Evolutionary conservation across 441 rosid species (phyloP), one percentile per base, ranked within the genome.

Genomic region (Isatis lusitanica): DNA sequence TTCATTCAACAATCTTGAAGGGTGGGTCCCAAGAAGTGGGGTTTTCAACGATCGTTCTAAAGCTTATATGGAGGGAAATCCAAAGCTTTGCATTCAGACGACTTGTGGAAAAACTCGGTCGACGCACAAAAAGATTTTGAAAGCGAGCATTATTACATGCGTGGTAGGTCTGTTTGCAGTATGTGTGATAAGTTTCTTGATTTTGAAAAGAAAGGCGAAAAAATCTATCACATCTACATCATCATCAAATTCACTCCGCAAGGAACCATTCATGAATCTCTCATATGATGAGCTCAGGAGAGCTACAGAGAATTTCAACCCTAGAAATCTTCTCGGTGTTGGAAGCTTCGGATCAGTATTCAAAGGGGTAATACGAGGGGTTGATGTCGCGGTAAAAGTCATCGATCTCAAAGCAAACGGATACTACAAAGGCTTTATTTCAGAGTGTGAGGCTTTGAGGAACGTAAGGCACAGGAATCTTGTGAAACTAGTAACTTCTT

Each of bases 341-440:
- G 90, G 93, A n/a, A 71, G 87, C 65, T 84, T 83, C 51, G 90
- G 88, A 2, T 86, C 84, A 1, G 85, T 86, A 4, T 85, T 78
- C 56, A 78, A 52, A 76, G 89, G 85, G 2, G 16, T 64, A 12
- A 35, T 81, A 7, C 70, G 63, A 31, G 85, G 81, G 31, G 35
- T 17, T 18, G 38, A 71, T 55, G 51, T 70, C 0, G 84, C 83
- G 10, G 52, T 73, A 3, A 88, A 88, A 75, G 86, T 86, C 52
- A 74, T 85, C 5, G 77, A 84, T 52, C 35, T 58, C 11, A 61
- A 52, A 15, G 78, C 58, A 55, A 65, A 59, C 0, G 84, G 87
- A 56, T 81, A 79, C 28, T 70, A 59, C 63, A 88, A 79, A 66
- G 85, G 87, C 58, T 88, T 88, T 62, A 5, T 63, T 0, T 84